These are phyloP conservation scores for Vishniacozyma victoriae DNA, from an alignment of 768 basidiomycete species.

Conservation along the genomic window DNA sequence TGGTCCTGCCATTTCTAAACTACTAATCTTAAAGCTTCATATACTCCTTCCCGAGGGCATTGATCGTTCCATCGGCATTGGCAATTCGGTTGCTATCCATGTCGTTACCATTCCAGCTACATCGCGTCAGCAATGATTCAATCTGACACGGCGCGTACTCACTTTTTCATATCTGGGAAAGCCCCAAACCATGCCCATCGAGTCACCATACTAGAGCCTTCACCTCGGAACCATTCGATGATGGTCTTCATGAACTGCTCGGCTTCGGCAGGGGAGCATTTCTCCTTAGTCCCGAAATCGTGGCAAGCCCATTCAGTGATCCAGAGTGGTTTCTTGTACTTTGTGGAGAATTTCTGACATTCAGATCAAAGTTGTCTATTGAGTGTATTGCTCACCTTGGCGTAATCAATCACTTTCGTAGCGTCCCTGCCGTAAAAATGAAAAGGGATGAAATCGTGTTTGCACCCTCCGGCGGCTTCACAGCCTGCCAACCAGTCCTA, in stretches of 20 bases:
- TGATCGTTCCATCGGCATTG: constrained; percentile 20
- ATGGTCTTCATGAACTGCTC: constrained; percentile 29
- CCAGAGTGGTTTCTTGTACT: constrained; percentile 26
- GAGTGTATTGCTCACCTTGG: constrained; percentile 13
- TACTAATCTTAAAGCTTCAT: background rate
- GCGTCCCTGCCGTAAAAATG: constrained; percentile 40
- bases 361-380: background rate
- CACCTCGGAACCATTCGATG: constrained; percentile 22
- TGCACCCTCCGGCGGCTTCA: constrained; percentile 29
- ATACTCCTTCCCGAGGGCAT: constrained; percentile 18
- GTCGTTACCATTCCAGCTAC: background rate
- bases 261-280: constrained; percentile 18
- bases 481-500: constrained; percentile 37
- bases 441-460: constrained; percentile 37
- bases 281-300: constrained; percentile 20
- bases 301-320: constrained; percentile 25
- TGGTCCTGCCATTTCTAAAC: background rate
- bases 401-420: constrained; percentile 17
- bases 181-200: constrained; percentile 40
- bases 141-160: too few species aligned
- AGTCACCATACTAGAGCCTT: constrained; percentile 18
- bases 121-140: too few species aligned
- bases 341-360: constrained; percentile 7
- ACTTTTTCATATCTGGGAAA: constrained; percentile 17
- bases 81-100: constrained; percentile 19